Conservation (phyloP, 1,284 basidiomycete genomes). For the Ceratobasidium papillatum region DNA sequence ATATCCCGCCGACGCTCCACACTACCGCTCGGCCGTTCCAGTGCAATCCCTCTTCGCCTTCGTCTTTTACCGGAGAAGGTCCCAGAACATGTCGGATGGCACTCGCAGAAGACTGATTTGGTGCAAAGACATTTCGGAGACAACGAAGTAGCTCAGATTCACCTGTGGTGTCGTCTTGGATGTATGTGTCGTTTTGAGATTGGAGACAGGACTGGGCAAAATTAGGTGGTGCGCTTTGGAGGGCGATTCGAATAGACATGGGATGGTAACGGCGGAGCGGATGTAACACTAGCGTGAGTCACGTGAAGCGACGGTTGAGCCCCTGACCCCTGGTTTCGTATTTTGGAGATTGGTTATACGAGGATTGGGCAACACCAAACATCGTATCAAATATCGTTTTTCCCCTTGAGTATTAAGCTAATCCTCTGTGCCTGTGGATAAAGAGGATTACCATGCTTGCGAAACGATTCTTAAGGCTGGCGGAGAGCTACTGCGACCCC, state of each 20-base stretch:
- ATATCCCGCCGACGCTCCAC: constrained; percentile 72
- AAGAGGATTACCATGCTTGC: too few relatives aligned
- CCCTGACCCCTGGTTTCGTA: background rate
- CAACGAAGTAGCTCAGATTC: constrained; percentile 58
- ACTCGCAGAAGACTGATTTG: constrained; percentile 22
- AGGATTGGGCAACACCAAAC: too few relatives aligned
- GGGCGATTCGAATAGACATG: background rate
- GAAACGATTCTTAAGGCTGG: too few relatives aligned
- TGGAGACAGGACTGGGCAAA: background rate
- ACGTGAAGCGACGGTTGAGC: background rate
- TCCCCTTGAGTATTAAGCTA: too few relatives aligned
- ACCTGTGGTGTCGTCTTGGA: constrained; percentile 12
- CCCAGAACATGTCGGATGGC: constrained; percentile 27
- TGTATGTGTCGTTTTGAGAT: background rate
- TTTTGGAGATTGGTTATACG: background rate
- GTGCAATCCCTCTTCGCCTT: constrained; percentile 62
- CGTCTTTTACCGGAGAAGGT: constrained; percentile 28
- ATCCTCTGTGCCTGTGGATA: too few relatives aligned
- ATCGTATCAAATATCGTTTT: too few relatives aligned
- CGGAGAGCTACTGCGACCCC: too few relatives aligned
- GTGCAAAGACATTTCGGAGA: constrained; percentile 44
- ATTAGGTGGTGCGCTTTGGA: background rate
- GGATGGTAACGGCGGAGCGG: constrained; percentile 19
- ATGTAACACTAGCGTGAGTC: constrained; percentile 17
- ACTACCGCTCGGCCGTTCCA: constrained; percentile 78